These are phyloP conservation scores for Pleurotus djamor DNA, from an alignment of 768 basidiomycete genomes.

Conservation along the genomic window DNA sequence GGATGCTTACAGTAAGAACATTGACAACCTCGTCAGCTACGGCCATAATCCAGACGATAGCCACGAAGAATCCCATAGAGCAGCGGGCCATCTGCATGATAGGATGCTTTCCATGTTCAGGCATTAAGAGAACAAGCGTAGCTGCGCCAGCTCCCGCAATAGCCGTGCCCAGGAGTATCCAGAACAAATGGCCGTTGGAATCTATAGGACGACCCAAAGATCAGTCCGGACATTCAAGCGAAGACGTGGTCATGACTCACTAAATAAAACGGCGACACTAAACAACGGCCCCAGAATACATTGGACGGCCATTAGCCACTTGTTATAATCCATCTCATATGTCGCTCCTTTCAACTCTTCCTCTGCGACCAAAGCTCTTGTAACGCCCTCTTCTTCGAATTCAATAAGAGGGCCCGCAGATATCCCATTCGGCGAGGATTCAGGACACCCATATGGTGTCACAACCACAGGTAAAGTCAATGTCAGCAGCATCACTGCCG, in stretches of 20 bases:
- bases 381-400: conserved; percentile 76
- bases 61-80: conserved; percentile 86
- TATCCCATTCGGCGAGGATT: conserved; percentile 12
- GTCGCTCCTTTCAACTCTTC: conserved; percentile 70
- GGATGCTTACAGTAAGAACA: conserved; percentile 71
- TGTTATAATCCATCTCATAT: conserved; percentile 65
- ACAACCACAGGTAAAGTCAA: conserved; percentile 91
- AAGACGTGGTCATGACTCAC: conserved; percentile 41
- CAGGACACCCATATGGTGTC: conserved; percentile 42
- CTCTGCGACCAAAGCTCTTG: conserved; percentile 68
- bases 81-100: conserved; percentile 70
- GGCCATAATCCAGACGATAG: conserved; percentile 97
- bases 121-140: conserved; percentile 56
- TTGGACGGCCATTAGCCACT: conserved; percentile 85
- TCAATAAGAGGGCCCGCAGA: conserved; percentile 48
- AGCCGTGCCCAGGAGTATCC: conserved; percentile 53
- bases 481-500: conserved; percentile 83
- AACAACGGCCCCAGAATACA: conserved; percentile 83
- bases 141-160: conserved; percentile 54
- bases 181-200: conserved; percentile 38
- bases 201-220: conserved; percentile 27
- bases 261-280: conserved; percentile 70
- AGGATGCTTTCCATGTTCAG: conserved; percentile 54
- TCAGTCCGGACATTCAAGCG: conserved; percentile 4
- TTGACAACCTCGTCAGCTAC: conserved; percentile 96